phyloP scores from a whole-genome alignment of 805 yeast species.

The Diddensiella caesifluorescens region DNA sequence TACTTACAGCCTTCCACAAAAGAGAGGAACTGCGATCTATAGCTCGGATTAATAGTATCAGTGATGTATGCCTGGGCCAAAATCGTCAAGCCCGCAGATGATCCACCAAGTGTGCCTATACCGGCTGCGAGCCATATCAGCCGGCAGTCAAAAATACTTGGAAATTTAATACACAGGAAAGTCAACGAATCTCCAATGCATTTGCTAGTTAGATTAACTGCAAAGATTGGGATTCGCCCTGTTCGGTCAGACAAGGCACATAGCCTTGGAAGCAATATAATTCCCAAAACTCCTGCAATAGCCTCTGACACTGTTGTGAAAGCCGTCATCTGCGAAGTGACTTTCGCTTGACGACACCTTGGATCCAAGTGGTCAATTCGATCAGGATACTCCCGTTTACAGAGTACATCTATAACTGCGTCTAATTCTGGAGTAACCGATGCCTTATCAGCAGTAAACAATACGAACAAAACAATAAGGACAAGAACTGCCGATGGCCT shows the following conservation, averaged over 20 bases:
- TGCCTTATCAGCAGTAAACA: not conserved
- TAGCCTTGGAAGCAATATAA: conserved; percentile 35
- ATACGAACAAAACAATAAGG: conserved; percentile 1
- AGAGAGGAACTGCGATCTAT: conserved; percentile 36
- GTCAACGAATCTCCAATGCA: not conserved
- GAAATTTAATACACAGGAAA: not conserved
- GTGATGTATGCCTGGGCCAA: conserved; percentile 60
- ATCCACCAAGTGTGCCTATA: conserved; percentile 51
- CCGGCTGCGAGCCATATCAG: conserved; percentile 40
- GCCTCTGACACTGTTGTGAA: conserved; percentile 12
- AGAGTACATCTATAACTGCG: conserved; percentile 22
- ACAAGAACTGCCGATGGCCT: conserved; percentile 12
- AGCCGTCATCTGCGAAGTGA: conserved; percentile 12
- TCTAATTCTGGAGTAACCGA: conserved; percentile 18
- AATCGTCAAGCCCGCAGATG: conserved; percentile 48
- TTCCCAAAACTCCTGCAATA: conserved; percentile 10
- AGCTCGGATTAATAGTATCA: conserved; percentile 59
- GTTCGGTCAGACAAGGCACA: conserved; percentile 58
- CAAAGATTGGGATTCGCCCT: conserved; percentile 51
- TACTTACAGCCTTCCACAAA: conserved; percentile 15
- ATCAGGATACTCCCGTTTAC: conserved; percentile 16
- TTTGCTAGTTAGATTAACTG: conserved; percentile 21
- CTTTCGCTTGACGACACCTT: conserved; percentile 14
- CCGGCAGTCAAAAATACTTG: not conserved
- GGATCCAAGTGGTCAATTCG: conserved; percentile 11